Base-by-base conservation (phyloP, 2,329 filamentous ascomycete species). In the Paecilomyces fulvus region DNA sequence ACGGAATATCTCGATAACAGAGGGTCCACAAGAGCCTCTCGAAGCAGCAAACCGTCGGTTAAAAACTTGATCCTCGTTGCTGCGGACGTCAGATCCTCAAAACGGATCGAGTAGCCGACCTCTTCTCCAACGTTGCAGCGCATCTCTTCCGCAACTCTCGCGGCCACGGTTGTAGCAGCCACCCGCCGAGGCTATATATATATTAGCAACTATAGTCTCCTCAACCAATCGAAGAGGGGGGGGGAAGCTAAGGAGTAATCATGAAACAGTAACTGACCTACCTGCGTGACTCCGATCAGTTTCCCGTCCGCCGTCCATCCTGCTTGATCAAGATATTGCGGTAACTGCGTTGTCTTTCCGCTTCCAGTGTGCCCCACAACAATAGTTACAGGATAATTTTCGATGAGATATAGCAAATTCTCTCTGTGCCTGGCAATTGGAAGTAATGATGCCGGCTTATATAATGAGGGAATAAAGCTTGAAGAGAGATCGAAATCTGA, bases 341-440 rank as follows among this genome's bases (percentile, higher is more conserved):
- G 94, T 49, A 97, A 87, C 69, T 97, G 94, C 0, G 94, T 97
- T 1, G 92, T 96, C 74, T 97, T 97, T 48, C 92, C 92, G 23
- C 89, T 95, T 3, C 94, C 94, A 1, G 94, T 97, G 69, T 96
- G 91, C 8, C 92, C 94, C 55, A 97, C 85, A 11, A 97, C 84
- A 53, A 97, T 90, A 0, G 89, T 92, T 56, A 97, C 87, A 0
- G 89, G 87, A 61, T 84, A 84, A 7, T 84, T 91, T 70, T 97
- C 92, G 57, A 96, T 83, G 12, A 92, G 80, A 73, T 96, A 97
- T 1, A 96, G 81, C 1, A 99, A 77, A 55, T 80, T 84, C 56
- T 94, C 81, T 60, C 84, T 85, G 64, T 97, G 87, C 62, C 88
- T 88, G 30, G 92, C 84, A 59, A 99, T 96, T 0, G 94, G 92